These are phyloP conservation scores for Wallacemonas sp. DNA, from an alignment of 208 protist species.

Conservation along the genomic window DNA sequence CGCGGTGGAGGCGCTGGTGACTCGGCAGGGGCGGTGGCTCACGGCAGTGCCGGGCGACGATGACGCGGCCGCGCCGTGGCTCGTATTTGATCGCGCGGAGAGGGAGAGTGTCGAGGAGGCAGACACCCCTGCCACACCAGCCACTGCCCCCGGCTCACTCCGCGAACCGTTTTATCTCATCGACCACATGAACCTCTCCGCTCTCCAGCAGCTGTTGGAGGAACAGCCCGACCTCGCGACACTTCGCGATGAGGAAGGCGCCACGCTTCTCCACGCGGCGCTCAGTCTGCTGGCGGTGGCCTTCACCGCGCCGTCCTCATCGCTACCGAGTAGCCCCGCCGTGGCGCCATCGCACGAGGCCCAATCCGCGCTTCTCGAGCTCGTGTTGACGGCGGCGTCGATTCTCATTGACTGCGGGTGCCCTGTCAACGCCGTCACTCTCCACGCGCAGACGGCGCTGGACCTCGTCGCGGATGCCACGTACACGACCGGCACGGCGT, in stretches of 20 bases:
- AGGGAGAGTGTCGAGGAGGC: not conserved
- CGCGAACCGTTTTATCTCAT: conserved; percentile 61
- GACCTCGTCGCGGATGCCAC: conserved; percentile 49
- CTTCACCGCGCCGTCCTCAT: not conserved
- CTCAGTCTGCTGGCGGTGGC: conserved; percentile 22
- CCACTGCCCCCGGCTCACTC: conserved; percentile 34
- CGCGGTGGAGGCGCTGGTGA: not conserved
- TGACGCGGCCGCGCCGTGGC: not conserved
- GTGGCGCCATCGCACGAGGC: no score
- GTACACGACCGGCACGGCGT: conserved; percentile 22
- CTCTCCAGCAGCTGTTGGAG: conserved; percentile 43
- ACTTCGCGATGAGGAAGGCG: conserved; percentile 60
- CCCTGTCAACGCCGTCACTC: conserved; percentile 28
- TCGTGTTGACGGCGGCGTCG: conserved; percentile 38
- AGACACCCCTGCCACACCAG: not conserved
- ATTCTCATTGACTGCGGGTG: conserved; percentile 61
- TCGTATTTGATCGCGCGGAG: not conserved
- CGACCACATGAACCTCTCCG: conserved; percentile 55
- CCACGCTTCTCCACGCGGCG: conserved; percentile 54
- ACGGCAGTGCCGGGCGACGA: not conserved
- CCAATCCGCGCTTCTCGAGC: conserved; percentile 32
- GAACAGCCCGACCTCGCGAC: conserved; percentile 28
- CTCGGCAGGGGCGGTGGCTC: not conserved
- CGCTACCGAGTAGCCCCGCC: no score
- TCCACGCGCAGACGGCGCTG: conserved; percentile 51